Conservation (phyloP, 768 basidiomycete species). For the Lepiota venenata region DNA sequence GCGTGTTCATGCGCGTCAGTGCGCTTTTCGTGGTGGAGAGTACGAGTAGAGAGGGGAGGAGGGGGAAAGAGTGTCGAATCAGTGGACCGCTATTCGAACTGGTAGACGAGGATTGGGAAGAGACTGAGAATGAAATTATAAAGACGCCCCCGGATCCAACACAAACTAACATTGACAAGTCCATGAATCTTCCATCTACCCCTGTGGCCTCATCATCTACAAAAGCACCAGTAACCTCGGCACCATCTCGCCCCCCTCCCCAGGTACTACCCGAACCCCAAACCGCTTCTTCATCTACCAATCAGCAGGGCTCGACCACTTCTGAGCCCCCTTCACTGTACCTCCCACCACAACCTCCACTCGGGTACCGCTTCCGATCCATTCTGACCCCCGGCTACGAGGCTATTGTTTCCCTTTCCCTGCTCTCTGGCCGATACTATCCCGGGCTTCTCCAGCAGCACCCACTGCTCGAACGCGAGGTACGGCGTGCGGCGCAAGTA, state of each 20-base stretch:
- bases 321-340: constrained; percentile 17
- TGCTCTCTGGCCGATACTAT: constrained; percentile 82
- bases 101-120: constrained; percentile 72
- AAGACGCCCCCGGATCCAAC: constrained; percentile 4
- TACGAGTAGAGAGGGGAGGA: constrained; percentile 33
- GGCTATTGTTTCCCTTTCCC: constrained; percentile 60
- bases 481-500: constrained; percentile 36
- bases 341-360: constrained; percentile 60
- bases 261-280: not conserved
- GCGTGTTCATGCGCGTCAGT: constrained; percentile 71
- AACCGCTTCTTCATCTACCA: not conserved
- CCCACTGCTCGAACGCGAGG: constrained; percentile 44
- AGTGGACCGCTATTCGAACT: constrained; percentile 77
- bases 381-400: constrained; percentile 63
- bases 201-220: not conserved
- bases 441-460: constrained; percentile 60
- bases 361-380: constrained; percentile 65
- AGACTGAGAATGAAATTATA: constrained; percentile 19
- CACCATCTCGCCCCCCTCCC: not conserved
- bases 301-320: not conserved
- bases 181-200: not conserved
- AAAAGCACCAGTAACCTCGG: not conserved
- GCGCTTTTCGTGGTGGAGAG: constrained; percentile 63
- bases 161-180: constrained; percentile 1
- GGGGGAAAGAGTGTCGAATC: constrained; percentile 60